Conservation (phyloP, 2,329 filamentous ascomycete genomes). For the Xylaria sp. region DNA sequence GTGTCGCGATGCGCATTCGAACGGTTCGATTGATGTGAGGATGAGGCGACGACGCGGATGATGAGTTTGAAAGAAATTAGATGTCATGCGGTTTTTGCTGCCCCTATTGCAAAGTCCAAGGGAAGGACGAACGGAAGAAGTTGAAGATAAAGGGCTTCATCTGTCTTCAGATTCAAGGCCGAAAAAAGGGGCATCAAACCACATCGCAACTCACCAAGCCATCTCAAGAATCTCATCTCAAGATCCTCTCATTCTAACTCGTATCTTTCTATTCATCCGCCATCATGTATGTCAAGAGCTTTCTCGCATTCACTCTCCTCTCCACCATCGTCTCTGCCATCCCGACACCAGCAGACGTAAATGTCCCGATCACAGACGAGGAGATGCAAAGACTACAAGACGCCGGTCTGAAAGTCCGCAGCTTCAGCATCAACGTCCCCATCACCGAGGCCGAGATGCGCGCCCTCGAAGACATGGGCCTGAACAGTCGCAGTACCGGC, state of each 20-base stretch:
- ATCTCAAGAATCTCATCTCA: too few relatives aligned
- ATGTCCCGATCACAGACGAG: background rate
- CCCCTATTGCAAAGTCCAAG: background rate
- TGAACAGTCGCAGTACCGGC: background rate
- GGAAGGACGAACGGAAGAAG: background rate
- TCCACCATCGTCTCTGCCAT: background rate
- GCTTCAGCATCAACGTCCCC: background rate
- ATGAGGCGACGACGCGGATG: too few relatives aligned
- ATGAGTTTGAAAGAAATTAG: background rate
- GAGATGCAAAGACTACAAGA: background rate
- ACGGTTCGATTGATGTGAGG: background rate
- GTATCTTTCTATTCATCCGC: background rate
- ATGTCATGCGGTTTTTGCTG: background rate
- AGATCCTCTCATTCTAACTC: background rate
- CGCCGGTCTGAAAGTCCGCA: background rate
- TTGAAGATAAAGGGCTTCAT: background rate
- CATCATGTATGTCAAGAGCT: background rate
- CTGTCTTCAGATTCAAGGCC: background rate
- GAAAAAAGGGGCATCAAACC: background rate
- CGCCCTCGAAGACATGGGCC: background rate
- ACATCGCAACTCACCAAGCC: background rate
- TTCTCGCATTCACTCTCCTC: background rate
- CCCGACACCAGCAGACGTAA: background rate
- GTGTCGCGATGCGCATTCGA: background rate
- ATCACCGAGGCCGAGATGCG: background rate